Conservation (phyloP, 176 grass and related monocot genomes). For the Lolium rigidum region DNA sequence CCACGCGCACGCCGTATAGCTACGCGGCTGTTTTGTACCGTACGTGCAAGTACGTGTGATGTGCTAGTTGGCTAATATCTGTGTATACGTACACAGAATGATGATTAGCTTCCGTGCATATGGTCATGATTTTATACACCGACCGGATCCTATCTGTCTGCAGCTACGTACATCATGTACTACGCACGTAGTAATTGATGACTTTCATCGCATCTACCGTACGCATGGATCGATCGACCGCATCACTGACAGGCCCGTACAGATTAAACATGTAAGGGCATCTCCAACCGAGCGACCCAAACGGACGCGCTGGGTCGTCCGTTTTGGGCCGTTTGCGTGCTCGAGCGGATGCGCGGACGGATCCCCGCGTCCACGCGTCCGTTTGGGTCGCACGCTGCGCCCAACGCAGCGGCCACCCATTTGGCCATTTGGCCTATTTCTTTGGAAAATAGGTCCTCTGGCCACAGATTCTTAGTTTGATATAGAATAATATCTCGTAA, state of each 20-base stretch:
- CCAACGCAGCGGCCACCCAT: too few species aligned
- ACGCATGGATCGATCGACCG: background rate
- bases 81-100: background rate
- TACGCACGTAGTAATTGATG: background rate
- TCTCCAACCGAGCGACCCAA: too few species aligned
- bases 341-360: too few species aligned
- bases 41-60: background rate
- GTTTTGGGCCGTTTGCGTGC: too few species aligned
- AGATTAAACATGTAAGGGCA: too few species aligned
- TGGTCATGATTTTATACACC: background rate
- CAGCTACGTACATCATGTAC: background rate
- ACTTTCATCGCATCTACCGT: background rate
- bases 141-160: background rate
- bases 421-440: too few species aligned
- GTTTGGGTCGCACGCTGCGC: too few species aligned
- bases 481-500: too few species aligned
- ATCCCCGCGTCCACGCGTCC: too few species aligned
- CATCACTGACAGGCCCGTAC: background rate
- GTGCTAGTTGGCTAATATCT: slow-evolving; percentile 3
- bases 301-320: too few species aligned
- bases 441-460: too few species aligned
- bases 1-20: background rate
- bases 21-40: background rate
- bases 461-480: too few species aligned
- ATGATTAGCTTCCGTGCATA: background rate